A percentile compares a stretch with the other conserved stretches of the same genome.
These are phyloP conservation scores for Phytophthora sansomeana DNA, from an alignment of 352 stramenopile genomes.

Conservation along the genomic window DNA sequence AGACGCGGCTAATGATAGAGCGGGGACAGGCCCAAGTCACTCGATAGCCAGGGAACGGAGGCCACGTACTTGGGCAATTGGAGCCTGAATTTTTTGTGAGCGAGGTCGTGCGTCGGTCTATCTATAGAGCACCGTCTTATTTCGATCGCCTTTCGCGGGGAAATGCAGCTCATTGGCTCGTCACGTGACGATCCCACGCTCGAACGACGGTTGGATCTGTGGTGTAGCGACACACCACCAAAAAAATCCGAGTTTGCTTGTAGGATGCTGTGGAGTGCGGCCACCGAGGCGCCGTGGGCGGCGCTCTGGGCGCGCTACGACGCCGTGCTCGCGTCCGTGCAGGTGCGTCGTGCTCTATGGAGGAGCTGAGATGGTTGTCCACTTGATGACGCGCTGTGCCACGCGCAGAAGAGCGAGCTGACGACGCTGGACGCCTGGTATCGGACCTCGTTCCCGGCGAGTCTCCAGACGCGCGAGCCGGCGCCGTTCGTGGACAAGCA, in stretches of 20 bases:
- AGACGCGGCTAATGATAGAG: slow-evolving; percentile 4
- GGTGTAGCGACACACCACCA: slow-evolving; percentile 14
- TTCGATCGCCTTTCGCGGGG: no score
- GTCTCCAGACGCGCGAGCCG: slow-evolving; percentile 59
- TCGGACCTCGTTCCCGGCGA: slow-evolving; percentile 44
- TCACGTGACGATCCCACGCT: slow-evolving; percentile 25
- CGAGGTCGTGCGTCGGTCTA: slow-evolving; percentile 20
- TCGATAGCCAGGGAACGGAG: slow-evolving; percentile 21
- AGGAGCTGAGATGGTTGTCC: not conserved
- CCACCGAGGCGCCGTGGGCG: slow-evolving; percentile 42
- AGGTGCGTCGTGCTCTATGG: slow-evolving; percentile 33
- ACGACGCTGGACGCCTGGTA: slow-evolving; percentile 70
- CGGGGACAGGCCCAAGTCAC: slow-evolving; percentile 24
- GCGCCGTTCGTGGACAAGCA: slow-evolving; percentile 55
- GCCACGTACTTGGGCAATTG: slow-evolving; percentile 2
- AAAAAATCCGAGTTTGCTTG: slow-evolving; percentile 6
- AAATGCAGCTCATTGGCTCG: not conserved
- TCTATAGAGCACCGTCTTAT: slow-evolving; percentile 21
- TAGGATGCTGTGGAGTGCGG: slow-evolving; percentile 38
- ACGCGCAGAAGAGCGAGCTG: slow-evolving; percentile 63
- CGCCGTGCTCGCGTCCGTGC: slow-evolving; percentile 40
- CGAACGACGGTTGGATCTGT: slow-evolving; percentile 23
- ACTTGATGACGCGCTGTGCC: slow-evolving; percentile 13
- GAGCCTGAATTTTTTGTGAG: slow-evolving; percentile 32
- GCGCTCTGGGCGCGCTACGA: slow-evolving; percentile 53